Base-by-base conservation (phyloP, 345 rosid species). In the Cardamine chenopodiifolia region DNA sequence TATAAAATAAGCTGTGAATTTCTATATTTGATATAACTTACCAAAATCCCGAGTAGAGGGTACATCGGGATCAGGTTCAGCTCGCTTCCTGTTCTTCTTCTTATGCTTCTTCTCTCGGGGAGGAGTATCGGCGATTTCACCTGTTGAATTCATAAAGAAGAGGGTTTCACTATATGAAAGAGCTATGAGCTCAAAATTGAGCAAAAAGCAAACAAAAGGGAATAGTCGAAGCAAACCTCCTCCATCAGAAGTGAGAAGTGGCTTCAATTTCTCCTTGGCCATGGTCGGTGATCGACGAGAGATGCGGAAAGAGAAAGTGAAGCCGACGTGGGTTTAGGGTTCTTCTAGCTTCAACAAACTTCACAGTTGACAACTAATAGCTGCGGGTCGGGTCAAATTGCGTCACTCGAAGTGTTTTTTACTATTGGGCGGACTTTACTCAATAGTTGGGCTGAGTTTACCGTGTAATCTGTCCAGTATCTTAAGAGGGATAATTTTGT, bases 231-330 rank as follows among this genome's bases (percentile, higher is more conserved):
- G 23, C 31, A 48, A 31, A 79, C 79, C 75, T 54, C 55, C 74
- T 56, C 71, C 76, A 12, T 70, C 74, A 32, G 86, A 79, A 17
- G 86, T 75, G 60, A 77, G 62, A 4, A 77, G 70, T 57, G 84
- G 74, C 61, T 83, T 87, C 19, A 70, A 31, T 60, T 79, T 85
- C 35, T 60, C 82, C 65, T 69, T 85, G 13, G 82, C 83, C 91
- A 85, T 85, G 50, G 72, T 64, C 45, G 70, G 64, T 55, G 70
- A 71, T 71, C 10, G 2, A 22, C 2, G 35, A 73, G 66, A 62
- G 78, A 68, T 22, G 76, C 35, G 1, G 58, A 22, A 34, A 74
- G 61, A 42, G 56, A 53, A 59, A 42, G 32, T 10, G 52, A 31
- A 39, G 77, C 20, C 59, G 71, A 35, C 65, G 79, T n/a, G 53